phyloP scores from a whole-genome alignment of 1,139 yeast genomes.

The Sugiyamaella grinbergsii region DNA sequence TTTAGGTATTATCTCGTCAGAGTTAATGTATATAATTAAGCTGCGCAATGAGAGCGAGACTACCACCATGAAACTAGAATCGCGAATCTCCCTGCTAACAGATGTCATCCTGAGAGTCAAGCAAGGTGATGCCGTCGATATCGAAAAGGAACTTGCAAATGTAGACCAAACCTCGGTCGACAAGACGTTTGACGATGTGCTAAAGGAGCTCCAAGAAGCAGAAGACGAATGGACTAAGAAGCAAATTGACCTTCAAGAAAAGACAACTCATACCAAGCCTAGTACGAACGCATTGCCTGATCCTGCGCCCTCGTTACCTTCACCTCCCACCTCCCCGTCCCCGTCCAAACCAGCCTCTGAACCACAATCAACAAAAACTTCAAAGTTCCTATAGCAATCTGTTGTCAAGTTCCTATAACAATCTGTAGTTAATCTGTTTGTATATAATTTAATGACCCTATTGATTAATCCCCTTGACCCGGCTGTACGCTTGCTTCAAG shows the following conservation, averaged over 20 bases:
- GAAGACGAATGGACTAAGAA: conserved; percentile 14
- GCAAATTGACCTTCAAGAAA: background rate
- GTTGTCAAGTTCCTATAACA: too few species aligned
- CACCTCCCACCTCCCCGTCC: background rate
- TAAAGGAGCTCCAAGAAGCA: conserved; percentile 18
- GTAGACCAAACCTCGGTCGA: conserved; percentile 12
- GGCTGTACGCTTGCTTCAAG: background rate
- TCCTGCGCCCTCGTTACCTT: background rate
- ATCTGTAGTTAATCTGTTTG: too few species aligned
- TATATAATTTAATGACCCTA: background rate
- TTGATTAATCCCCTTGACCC: background rate
- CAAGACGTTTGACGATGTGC: conserved; percentile 18
- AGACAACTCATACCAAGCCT: background rate
- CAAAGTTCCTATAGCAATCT: conserved; percentile 12
- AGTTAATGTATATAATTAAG: conserved; percentile 23
- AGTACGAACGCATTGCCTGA: background rate
- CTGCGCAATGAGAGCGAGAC: conserved; percentile 21
- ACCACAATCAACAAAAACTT: background rate
- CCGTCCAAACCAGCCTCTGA: background rate
- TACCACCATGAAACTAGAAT: conserved; percentile 1
- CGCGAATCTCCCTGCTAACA: conserved; percentile 10
- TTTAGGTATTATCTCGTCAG: conserved; percentile 19
- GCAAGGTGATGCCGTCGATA: conserved; percentile 18
- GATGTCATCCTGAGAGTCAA: conserved; percentile 9
- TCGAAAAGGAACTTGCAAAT: conserved; percentile 13